Conservation (phyloP, 208 protist genomes). For the Paratrypanosoma confusum region DNA sequence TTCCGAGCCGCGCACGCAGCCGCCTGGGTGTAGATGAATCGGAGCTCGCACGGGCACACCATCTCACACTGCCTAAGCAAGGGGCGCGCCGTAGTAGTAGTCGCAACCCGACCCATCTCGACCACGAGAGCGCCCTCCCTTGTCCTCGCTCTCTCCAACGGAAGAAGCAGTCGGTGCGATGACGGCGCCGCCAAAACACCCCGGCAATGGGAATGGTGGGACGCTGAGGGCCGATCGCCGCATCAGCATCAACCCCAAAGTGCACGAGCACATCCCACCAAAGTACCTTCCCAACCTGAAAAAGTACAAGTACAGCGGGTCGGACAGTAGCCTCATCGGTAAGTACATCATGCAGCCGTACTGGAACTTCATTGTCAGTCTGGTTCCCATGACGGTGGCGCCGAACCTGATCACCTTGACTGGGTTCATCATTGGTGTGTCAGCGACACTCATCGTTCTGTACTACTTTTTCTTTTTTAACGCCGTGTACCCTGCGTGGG, state of each 20-base stretch:
- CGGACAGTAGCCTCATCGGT: constrained; percentile 59
- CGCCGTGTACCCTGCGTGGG: constrained; percentile 74
- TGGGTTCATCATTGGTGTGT: constrained; percentile 67
- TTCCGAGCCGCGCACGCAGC: too few relatives aligned
- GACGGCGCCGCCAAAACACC: too few relatives aligned
- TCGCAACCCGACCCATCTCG: too few relatives aligned
- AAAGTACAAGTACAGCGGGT: constrained; percentile 74
- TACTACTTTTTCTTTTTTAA: constrained; percentile 44
- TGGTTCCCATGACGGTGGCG: constrained; percentile 81
- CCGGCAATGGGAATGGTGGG: too few relatives aligned
- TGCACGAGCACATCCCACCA: constrained; percentile 54
- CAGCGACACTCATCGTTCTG: constrained; percentile 40
- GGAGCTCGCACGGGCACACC: too few relatives aligned
- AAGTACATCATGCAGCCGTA: constrained; percentile 69
- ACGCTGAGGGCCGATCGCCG: too few relatives aligned
- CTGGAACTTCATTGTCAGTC: constrained; percentile 77
- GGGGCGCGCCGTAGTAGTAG: too few relatives aligned
- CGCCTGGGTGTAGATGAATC: too few relatives aligned
- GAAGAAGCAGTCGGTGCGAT: too few relatives aligned
- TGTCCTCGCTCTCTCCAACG: too few relatives aligned
- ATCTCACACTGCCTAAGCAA: too few relatives aligned
- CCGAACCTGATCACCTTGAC: constrained; percentile 82
- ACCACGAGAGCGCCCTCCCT: too few relatives aligned
- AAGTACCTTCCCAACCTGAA: constrained; percentile 53
- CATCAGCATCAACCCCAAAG: constrained; percentile 25